Conservation (phyloP, 2,329 filamentous ascomycete genomes). For the Fusarium napiforme region DNA sequence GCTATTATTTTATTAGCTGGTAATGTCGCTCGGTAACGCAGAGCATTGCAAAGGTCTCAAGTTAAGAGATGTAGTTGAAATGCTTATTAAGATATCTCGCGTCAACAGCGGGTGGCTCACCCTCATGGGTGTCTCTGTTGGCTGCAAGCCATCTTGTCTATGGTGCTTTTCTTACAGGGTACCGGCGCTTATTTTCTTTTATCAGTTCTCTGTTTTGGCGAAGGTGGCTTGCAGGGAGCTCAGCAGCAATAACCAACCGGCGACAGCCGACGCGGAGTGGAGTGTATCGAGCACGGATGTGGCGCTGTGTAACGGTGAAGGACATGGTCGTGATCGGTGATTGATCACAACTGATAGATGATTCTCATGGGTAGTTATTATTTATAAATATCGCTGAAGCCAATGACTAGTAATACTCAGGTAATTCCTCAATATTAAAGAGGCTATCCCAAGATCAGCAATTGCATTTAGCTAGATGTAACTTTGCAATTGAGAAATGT, state of each 20-base stretch:
- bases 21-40: rapidly evolving
- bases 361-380: neutral
- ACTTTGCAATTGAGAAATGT: neutral
- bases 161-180: neutral
- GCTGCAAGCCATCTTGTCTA: neutral
- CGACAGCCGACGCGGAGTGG: neutral
- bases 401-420: rapidly evolving
- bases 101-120: too few relatives aligned
- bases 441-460: neutral
- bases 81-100: neutral
- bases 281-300: too few relatives aligned
- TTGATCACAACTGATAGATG: neutral
- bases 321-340: neutral
- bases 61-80: neutral
- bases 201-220: neutral
- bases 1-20: rapidly evolving
- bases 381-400: neutral
- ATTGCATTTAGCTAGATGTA: neutral
- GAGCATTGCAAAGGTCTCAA: rapidly evolving
- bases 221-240: neutral
- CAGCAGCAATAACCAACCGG: neutral
- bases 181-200: neutral
- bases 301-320: neutral
- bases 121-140: rapidly evolving
- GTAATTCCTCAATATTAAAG: too few relatives aligned